Evolutionary conservation across 2,329 filamentous ascomycete species (phyloP), one percentile per base, ranked within the genome.

Genomic region (Penicillium sp.): DNA sequence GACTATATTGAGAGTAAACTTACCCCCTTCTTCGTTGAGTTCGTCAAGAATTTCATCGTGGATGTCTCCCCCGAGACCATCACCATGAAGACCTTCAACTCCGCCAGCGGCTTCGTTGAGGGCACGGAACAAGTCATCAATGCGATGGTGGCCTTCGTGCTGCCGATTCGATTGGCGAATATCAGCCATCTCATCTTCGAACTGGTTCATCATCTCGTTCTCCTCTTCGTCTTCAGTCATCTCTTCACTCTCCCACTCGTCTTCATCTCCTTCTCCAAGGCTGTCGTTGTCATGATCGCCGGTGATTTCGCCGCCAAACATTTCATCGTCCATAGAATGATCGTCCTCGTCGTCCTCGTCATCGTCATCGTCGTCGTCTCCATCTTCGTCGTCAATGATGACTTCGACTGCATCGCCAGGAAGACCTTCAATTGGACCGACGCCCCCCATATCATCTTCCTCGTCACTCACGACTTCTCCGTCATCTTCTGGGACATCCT

Each of bases 391-490:
- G 23, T 85, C 84, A 71, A 95, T 85, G 45, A 94, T 85, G 51
- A 96, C 84, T 68, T 95, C 89, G 35, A 95, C 69, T n/a, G 70
- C 65, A 51, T 81, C 77, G 10, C 77, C 78, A 26, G 76, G 70
- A 27, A 80, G 64, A 39, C 78, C 78, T 69, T 82, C 78, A 33
- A 82, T 76, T 8, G 72, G 72, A 4, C 88, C 90, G 74, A 93
- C 89, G 26, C 81, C 85, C 44, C 80, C 89, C 74, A 92, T 89
- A 25, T 81, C 85, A 44, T 81, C 85, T 40, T 84, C 86, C 41
- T 92, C 85, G 56, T 93, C 90, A 55, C 89, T 95, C 41, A 95
- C 80, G 39, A 90, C 84, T 50, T 92, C 85, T 54, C 88, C 85
- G 41, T 85, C 85, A 55, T 90, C 85, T 47, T 75, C 77, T 0